phyloP scores from a whole-genome alignment of 176 grass and related monocot species.

The Tillandsia fasciculata region DNA sequence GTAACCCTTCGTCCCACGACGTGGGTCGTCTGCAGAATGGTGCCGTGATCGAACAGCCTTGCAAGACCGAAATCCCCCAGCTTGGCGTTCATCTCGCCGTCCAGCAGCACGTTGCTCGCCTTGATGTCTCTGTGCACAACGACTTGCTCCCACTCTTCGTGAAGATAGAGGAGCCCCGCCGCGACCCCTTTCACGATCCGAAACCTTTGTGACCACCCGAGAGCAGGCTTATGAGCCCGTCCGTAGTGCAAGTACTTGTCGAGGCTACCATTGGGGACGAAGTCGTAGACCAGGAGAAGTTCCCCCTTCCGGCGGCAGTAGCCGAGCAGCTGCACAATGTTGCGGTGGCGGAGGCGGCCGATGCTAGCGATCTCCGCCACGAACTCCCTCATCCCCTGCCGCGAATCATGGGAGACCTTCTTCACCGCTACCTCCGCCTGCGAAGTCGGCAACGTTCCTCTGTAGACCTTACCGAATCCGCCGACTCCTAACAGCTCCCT shows the following conservation, averaged over 20 bases:
- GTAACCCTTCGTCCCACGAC: conserved; percentile 45
- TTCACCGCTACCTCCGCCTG: not conserved
- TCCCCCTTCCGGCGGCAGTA: conserved; percentile 19
- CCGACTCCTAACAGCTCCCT: conserved; percentile 40
- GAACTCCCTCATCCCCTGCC: conserved; percentile 6
- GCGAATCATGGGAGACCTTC: conserved; percentile 33
- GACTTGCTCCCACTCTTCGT: conserved; percentile 39
- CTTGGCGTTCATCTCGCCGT: conserved; percentile 12
- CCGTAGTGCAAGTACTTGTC: conserved; percentile 24
- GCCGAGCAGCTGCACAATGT: conserved; percentile 12
- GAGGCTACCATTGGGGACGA: conserved; percentile 24
- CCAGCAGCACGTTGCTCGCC: conserved; percentile 33
- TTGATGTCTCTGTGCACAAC: conserved; percentile 38
- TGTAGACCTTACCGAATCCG: not conserved
- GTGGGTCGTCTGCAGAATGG: conserved; percentile 27
- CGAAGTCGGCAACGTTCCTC: not conserved
- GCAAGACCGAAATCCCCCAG: conserved; percentile 56
- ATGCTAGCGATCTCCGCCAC: not conserved
- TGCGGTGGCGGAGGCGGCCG: conserved; percentile 13
- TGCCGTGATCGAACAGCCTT: conserved; percentile 38
- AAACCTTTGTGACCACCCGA: conserved; percentile 19
- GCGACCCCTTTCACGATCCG: conserved; percentile 38
- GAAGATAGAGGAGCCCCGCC: conserved; percentile 29
- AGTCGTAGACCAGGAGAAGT: conserved; percentile 15
- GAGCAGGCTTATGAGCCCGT: not conserved